Evolutionary conservation across 805 yeast species (phyloP), one percentile per base, ranked within the genome.

Genomic region (Tetrapisispora nanseiensis): DNA sequence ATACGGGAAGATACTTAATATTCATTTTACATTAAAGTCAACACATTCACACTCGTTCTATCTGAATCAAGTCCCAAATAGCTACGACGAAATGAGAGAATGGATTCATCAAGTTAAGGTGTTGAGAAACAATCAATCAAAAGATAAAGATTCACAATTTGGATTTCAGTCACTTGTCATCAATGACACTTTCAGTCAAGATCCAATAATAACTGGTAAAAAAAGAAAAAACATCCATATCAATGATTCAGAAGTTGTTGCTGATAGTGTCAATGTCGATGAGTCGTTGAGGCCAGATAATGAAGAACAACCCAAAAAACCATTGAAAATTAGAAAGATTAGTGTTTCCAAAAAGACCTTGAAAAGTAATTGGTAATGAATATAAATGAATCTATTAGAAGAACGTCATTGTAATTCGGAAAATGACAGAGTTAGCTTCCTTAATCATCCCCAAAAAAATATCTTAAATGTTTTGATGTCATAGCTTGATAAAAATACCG

Each of bases 281-380:
- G 18, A 10, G 3, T 3, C n/a, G 2, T 20, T 32, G 5, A 33
- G 13, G 8, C 18, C 23, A 19, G 5, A 29, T 29, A 26, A 13
- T n/a, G 24, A 18, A 1, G 20, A 19, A 26, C 32, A 21, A 27
- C 23, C 13, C 28, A 49, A 46, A 6, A 38, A 45, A 8, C 47
- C 53, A 11, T 46, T 47, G 18, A 60, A 60, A 35, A 46, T 54
- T 11, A 45, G 59, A 36, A 60, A 57, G 40, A 56, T 59, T 18
- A 60, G 65, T 43, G 59, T 57, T 15, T 59, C 63, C 1, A 59
- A 59, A 37, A 56, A 57, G 41, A 52, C 62, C 1, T 42, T 60
- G 39, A 52, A 47, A 43, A 60, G 65, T 35, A 39, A 42, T 7
- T 60, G 62, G 62, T 60, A 40, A 31, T 24, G 27, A 22, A 9